These are phyloP conservation scores for Amanita fuliginea DNA, from an alignment of 768 basidiomycete genomes.

Conservation along the genomic window DNA sequence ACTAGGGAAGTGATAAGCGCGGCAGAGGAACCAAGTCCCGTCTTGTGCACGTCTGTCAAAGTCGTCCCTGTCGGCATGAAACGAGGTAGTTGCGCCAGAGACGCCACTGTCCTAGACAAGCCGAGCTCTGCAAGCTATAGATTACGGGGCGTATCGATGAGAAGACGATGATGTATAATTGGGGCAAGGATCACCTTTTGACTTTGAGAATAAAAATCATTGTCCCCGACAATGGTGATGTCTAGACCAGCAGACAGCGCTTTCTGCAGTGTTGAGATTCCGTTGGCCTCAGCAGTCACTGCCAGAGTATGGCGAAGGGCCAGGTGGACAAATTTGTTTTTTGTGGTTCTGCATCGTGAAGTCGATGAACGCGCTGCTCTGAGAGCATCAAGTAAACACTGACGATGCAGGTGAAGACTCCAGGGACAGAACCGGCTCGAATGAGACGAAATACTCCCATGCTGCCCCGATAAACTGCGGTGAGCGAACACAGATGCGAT, in stretches of 20 bases:
- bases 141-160: not conserved
- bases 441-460: constrained; percentile 58
- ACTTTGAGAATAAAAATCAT: constrained; percentile 96
- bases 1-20: constrained; percentile 94
- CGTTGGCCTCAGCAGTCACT: constrained; percentile 53
- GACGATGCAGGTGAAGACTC: constrained; percentile 26
- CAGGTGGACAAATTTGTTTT: constrained; percentile 89
- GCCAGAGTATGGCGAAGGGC: constrained; percentile 71
- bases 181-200: constrained; percentile 46
- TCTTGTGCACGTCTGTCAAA: constrained; percentile 88
- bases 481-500: constrained; percentile 65
- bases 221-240: constrained; percentile 82
- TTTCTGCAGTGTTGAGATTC: constrained; percentile 27
- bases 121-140: constrained; percentile 49
- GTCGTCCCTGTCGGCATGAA: constrained; percentile 63
- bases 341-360: constrained; percentile 15
- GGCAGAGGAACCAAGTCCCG: constrained; percentile 93
- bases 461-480: constrained; percentile 81
- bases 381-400: constrained; percentile 8
- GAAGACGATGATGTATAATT: constrained; percentile 2
- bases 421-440: constrained; percentile 24
- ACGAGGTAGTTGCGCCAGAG: constrained; percentile 59
- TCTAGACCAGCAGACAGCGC: constrained; percentile 47
- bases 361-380: not conserved
- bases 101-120: constrained; percentile 52